Percentiles rank a stretch among this genome's conserved stretches.
Conservation (phyloP, 192 early-diverging fungal species). For the Piromyces finnis region DNA sequence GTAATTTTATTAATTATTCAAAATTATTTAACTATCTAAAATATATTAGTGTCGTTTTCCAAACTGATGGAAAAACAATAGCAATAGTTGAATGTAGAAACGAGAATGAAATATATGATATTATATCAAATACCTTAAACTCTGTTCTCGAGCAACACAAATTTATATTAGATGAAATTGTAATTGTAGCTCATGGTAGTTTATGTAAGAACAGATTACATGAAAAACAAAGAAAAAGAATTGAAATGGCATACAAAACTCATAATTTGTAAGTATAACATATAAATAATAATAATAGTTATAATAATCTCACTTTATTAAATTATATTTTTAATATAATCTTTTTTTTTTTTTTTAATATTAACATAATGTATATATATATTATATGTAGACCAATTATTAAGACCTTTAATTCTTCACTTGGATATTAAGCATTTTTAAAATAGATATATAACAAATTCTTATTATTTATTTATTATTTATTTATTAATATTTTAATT, state of each 20-base stretch:
- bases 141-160: constrained; percentile 50
- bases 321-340: background rate
- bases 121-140: constrained; percentile 39
- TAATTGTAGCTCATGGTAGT: constrained; percentile 28
- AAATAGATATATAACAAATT: too few species aligned
- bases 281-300: too few species aligned
- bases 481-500: too few species aligned
- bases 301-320: too few species aligned
- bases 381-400: background rate
- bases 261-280: background rate
- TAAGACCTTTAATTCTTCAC: background rate
- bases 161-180: constrained; percentile 51
- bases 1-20: too few species aligned
- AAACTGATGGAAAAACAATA: background rate
- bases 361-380: background rate
- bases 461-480: too few species aligned
- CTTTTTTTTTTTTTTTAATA: too few species aligned
- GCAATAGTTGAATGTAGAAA: background rate
- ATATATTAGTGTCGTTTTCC: constrained; percentile 2
- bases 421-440: background rate
- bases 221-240: constrained; percentile 35
- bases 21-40: too few species aligned
- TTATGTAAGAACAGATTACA: constrained; percentile 44
- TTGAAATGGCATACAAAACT: background rate
- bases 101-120: constrained; percentile 6